phyloP scores from a whole-genome alignment of 1,284 basidiomycete genomes.

The Trametes hirsuta region DNA sequence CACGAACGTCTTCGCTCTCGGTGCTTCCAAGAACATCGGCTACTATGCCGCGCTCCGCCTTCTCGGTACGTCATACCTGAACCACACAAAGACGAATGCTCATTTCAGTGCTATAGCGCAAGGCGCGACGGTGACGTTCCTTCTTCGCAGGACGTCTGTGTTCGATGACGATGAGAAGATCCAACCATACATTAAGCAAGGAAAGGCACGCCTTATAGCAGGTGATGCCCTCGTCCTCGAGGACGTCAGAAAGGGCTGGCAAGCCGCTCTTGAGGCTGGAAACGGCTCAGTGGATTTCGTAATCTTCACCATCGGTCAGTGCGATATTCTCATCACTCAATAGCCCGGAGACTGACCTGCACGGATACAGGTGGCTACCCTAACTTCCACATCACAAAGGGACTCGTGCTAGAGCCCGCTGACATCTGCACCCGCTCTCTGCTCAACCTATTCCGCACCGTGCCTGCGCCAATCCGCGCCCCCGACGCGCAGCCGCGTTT shows the following conservation, averaged over 20 bases:
- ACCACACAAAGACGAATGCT: background rate
- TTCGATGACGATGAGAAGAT: conserved; percentile 52
- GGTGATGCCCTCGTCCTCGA: conserved; percentile 53
- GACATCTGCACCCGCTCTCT: conserved; percentile 56
- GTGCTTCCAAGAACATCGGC: conserved; percentile 67
- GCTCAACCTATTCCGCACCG: conserved; percentile 50
- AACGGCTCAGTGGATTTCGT: conserved; percentile 44
- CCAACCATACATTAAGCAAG: conserved; percentile 42
- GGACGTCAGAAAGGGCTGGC: conserved; percentile 51
- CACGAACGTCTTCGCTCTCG: conserved; percentile 48
- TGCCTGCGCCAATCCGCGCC: conserved; percentile 38
- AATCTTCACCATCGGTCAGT: conserved; percentile 55
- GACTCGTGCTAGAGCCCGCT: conserved; percentile 44
- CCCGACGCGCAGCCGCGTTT: conserved; percentile 47
- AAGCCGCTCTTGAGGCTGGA: conserved; percentile 38
- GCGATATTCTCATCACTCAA: background rate
- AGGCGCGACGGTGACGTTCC: conserved; percentile 54
- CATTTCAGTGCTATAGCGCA: conserved; percentile 34
- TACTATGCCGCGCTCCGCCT: conserved; percentile 56
- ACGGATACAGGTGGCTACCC: conserved; percentile 42
- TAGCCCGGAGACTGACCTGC: background rate
- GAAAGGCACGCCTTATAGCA: conserved; percentile 48
- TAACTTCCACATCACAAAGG: conserved; percentile 45
- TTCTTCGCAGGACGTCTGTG: conserved; percentile 46
- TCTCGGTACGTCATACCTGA: conserved; percentile 42